These are phyloP conservation scores for Oryza meyeriana DNA, from an alignment of 176 grass and related monocot species.

Conservation along the genomic window DNA sequence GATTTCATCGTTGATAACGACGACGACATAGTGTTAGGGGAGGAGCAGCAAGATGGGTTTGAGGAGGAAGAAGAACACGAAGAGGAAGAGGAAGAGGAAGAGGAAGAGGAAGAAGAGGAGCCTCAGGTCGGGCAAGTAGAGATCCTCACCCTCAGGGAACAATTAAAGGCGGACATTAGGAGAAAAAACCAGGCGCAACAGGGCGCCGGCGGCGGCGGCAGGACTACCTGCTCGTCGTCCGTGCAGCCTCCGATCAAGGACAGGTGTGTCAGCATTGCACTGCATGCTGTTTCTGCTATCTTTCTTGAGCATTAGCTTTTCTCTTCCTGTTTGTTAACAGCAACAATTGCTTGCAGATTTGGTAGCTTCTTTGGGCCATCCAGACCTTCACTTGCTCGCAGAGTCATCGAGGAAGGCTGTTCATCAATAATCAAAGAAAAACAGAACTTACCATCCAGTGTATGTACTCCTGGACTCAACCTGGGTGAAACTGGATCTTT, in stretches of 20 bases:
- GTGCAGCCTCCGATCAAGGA: not conserved
- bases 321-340: not conserved
- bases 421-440: conserved; percentile 48
- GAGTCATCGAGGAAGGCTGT: conserved; percentile 72
- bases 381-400: conserved; percentile 48
- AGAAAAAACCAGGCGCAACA: conserved; percentile 8
- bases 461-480: not conserved
- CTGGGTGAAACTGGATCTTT: not conserved
- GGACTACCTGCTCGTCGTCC: not conserved
- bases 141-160: conserved; percentile 39
- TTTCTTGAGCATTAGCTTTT: not conserved
- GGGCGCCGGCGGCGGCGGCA: not conserved
- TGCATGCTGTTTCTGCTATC: not conserved
- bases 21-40: not conserved
- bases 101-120: conserved; percentile 10
- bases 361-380: conserved; percentile 91
- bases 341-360: conserved; percentile 40
- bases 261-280: not conserved
- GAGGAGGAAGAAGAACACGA: not conserved
- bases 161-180: conserved; percentile 34
- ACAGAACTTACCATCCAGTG: not conserved
- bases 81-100: not conserved
- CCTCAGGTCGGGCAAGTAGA: conserved; percentile 20
- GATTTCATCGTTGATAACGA: conserved; percentile 39
- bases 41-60: conserved; percentile 1